These are phyloP conservation scores for Raffaelea ambrosiae DNA, from an alignment of 2,329 filamentous ascomycete genomes.

Conservation along the genomic window DNA sequence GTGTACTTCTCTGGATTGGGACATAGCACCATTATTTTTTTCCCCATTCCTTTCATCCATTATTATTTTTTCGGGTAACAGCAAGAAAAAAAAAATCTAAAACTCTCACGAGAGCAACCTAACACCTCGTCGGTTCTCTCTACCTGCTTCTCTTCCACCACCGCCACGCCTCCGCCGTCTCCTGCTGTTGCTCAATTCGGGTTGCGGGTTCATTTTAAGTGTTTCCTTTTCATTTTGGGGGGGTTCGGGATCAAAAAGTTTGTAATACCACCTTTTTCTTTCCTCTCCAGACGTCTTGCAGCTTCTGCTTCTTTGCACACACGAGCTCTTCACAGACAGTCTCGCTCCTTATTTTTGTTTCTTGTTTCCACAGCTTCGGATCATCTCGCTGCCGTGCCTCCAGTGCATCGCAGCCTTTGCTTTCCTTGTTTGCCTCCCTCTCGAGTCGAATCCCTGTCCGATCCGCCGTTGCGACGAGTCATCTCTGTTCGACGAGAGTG, in stretches of 20 bases:
- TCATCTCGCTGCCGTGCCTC: no score
- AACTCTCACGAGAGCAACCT: conserved; percentile 11
- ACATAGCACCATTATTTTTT: conserved; percentile 8
- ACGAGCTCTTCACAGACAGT: not conserved
- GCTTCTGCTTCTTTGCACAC: not conserved
- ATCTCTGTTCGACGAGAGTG: no score
- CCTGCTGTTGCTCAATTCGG: conserved; percentile 6
- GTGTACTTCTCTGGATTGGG: no score
- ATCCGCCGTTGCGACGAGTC: no score
- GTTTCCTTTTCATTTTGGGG: not conserved
- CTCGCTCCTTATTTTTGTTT: no score
- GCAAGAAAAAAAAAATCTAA: conserved; percentile 8
- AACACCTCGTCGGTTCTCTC: not conserved
- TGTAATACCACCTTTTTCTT: not conserved
- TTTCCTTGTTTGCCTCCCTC: not conserved
- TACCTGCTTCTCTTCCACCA: not conserved
- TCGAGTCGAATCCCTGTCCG: not conserved
- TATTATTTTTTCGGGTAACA: conserved; percentile 2
- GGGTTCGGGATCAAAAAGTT: conserved; percentile 6
- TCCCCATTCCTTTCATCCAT: not conserved
- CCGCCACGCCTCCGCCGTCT: conserved; percentile 2
- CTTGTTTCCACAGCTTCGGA: not conserved
- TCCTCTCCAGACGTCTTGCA: not conserved
- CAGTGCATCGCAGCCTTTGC: not conserved
- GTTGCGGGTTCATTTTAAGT: not conserved